phyloP scores from a whole-genome alignment of 1,284 basidiomycete species.

The Marasmius fiardii region DNA sequence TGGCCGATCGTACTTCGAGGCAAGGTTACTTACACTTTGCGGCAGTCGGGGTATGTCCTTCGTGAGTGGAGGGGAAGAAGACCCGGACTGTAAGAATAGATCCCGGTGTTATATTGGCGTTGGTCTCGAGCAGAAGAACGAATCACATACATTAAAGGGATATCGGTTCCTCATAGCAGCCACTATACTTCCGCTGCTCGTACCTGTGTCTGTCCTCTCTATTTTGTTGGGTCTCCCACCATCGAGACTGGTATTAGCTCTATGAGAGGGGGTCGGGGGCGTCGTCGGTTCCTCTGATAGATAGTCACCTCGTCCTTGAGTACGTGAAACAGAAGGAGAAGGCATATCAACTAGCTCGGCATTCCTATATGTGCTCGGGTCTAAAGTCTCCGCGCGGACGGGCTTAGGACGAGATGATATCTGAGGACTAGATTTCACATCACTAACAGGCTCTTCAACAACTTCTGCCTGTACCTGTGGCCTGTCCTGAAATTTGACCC shows the following conservation, averaged over 20 bases:
- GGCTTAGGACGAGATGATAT: not conserved
- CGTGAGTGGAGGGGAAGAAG: conserved; percentile 52
- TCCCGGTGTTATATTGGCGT: not conserved
- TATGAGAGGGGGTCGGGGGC: not conserved
- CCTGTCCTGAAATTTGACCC: not conserved
- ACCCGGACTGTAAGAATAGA: conserved; percentile 37
- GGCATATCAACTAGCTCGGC: not conserved
- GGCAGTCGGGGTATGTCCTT: conserved; percentile 55
- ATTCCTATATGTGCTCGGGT: not conserved
- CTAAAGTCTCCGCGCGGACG: not conserved
- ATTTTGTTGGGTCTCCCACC: conserved; percentile 25
- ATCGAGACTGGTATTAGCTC: conserved; percentile 21
- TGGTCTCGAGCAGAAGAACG: conserved; percentile 1
- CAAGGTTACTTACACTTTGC: conserved; percentile 62
- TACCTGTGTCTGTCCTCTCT: conserved; percentile 45
- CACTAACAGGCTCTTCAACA: too few species aligned
- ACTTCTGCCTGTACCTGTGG: not conserved
- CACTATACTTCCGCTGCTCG: conserved; percentile 56
- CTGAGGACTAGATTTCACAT: not conserved
- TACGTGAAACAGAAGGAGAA: not conserved
- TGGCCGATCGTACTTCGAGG: conserved; percentile 53
- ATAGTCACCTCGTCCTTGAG: conserved; percentile 15
- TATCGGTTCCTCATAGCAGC: conserved; percentile 68
- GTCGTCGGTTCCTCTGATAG: not conserved
- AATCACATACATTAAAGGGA: conserved; percentile 46